Base-by-base conservation (phyloP, 2,329 filamentous ascomycete genomes). In the Xylaria sp. region DNA sequence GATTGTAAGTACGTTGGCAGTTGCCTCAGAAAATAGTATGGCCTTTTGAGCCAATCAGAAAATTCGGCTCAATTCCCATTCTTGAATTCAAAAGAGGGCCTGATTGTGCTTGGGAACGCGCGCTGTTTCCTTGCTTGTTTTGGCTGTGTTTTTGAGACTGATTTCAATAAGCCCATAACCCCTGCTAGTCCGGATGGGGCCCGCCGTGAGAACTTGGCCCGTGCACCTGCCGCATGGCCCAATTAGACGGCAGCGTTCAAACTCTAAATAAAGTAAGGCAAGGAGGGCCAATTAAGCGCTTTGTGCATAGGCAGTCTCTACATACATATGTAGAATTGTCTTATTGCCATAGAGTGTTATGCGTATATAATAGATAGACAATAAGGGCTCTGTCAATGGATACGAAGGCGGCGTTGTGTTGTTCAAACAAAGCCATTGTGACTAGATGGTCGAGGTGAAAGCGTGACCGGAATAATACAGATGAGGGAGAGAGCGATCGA, bases 121-220 rank as follows among this genome's bases (percentile, higher is more conserved):
- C 57, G 71, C 65, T 73, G 70, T 75, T 69, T 71, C 68, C 54
- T 61, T 57, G 68, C 70, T 64, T 66, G 64, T 75, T 73, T 75
- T 58, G 69, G 51, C 58, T 72, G 72, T 73, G 42, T 66, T 75
- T 74, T 74, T 69, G 70, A 51, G 57, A 59, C 68, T 70, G 72
- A 71, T 73, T 69, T 64, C 47, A 63, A 59, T 56, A 5, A 57
- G 61, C 59, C 59, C 34, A 54, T 5, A 30, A 58, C 51, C 62
- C 30, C 32, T 19, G 12, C 17, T 64, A 65, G 64, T 21, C 39
- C 12, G 61, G 1, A n/a, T 61, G 1, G 56, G n/a, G 34, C n/a
- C 1, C 8, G 14, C 14, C 0, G 27, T 14, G 34, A 45, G 21
- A 45, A 24, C n/a, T 2, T 68, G 61, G 63, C n/a, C 63, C 39